Conservation (phyloP, 805 yeast genomes). For the Torulaspora quercuum region DNA sequence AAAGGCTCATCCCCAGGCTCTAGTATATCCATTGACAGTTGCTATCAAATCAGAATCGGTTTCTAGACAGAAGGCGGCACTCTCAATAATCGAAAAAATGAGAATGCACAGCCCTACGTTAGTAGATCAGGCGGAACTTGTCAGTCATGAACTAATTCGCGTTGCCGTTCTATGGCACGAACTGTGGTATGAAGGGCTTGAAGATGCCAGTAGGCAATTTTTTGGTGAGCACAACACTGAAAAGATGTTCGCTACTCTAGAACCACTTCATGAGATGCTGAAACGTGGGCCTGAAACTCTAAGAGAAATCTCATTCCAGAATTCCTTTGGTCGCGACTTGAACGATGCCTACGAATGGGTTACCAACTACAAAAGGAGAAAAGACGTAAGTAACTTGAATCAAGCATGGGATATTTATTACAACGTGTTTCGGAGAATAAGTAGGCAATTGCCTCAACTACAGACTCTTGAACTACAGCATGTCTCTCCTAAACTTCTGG, state of each 20-base stretch:
- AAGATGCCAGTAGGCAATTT: conserved; percentile 90
- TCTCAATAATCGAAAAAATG: conserved; percentile 88
- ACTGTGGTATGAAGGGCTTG: conserved; percentile 96
- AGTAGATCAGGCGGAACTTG: conserved; percentile 90
- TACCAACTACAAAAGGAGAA: conserved; percentile 74
- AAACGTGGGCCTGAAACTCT: conserved; percentile 88
- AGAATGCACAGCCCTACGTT: conserved; percentile 76
- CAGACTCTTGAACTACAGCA: conserved; percentile 85
- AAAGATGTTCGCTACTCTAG: conserved; percentile 87
- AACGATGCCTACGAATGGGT: conserved; percentile 94
- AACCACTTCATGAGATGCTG: conserved; percentile 81
- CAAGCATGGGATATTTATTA: conserved; percentile 98
- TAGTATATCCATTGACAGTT: conserved; percentile 91
- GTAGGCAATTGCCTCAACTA: conserved; percentile 82
- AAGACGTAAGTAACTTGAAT: conserved; percentile 81
- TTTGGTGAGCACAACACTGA: conserved; percentile 94
- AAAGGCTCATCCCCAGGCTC: conserved; percentile 93
- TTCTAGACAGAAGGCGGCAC: conserved; percentile 86
- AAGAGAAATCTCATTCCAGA: conserved; percentile 87
- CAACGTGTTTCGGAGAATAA: conserved; percentile 85
- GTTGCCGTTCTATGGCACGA: conserved; percentile 98
- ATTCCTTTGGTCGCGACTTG: conserved; percentile 89
- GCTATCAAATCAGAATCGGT: conserved; percentile 92
- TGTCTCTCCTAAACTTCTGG: conserved; percentile 85
- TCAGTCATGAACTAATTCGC: conserved; percentile 88